These are phyloP conservation scores for Cyclocybe cylindracea DNA, from an alignment of 768 basidiomycete species.

Conservation along the genomic window DNA sequence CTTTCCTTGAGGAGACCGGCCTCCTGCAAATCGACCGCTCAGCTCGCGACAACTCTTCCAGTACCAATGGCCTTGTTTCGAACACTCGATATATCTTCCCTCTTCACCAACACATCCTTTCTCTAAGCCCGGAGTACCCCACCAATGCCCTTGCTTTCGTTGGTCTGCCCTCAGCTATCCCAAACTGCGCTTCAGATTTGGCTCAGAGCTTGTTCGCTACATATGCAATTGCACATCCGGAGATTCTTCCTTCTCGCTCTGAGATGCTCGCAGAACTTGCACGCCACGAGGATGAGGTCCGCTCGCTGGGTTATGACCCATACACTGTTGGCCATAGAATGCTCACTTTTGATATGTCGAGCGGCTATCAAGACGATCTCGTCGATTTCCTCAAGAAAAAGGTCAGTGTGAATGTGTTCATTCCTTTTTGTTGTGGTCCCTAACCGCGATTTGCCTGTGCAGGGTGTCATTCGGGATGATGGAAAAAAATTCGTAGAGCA, in stretches of 20 bases:
- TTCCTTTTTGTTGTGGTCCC: not conserved
- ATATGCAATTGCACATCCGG: constrained; percentile 43
- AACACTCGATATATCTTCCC: constrained; percentile 60
- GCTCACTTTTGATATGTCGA: constrained; percentile 26
- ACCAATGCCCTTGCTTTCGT: constrained; percentile 55
- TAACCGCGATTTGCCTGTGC: constrained; percentile 4
- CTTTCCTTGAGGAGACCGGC: constrained; percentile 39
- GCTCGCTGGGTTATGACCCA: constrained; percentile 47
- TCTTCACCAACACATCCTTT: constrained; percentile 53
- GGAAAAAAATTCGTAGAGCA: constrained; percentile 48
- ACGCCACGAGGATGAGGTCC: constrained; percentile 37
- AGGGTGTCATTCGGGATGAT: constrained; percentile 41
- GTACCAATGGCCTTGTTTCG: constrained; percentile 33
- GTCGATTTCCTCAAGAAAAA: constrained; percentile 32
- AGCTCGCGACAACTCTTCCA: constrained; percentile 26
- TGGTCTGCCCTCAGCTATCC: constrained; percentile 48
- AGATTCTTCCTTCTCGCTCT: constrained; percentile 39
- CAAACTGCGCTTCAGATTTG: constrained; percentile 48
- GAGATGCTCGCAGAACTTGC: constrained; percentile 42
- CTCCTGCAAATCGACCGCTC: constrained; percentile 29
- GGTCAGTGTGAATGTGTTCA: constrained; percentile 16
- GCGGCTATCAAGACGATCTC: constrained; percentile 43
- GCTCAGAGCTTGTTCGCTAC: constrained; percentile 52
- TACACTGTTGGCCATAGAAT: constrained; percentile 50
- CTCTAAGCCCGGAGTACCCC: constrained; percentile 46